A percentile compares a stretch with the other conserved stretches of the same genome.
phyloP scores from a whole-genome alignment of 495 filamentous ascomycete genomes.

The Durotheca rogersii region DNA sequence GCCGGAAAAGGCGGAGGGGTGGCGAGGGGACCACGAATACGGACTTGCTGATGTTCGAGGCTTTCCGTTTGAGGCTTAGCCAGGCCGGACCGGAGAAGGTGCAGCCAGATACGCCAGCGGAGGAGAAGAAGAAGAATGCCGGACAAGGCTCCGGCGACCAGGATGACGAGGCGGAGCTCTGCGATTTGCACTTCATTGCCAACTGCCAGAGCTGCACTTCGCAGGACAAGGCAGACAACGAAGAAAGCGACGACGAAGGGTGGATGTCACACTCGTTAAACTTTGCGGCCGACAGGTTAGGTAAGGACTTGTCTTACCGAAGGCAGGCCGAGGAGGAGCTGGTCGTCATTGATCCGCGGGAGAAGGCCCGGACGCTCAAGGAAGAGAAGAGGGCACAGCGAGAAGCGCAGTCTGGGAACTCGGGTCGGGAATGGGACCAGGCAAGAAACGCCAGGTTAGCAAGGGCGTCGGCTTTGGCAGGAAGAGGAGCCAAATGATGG shows the following conservation, averaged over 20 bases:
- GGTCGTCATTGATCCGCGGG: slow-evolving; percentile 91
- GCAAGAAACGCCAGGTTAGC: slow-evolving; percentile 50
- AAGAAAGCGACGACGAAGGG: slow-evolving; percentile 63
- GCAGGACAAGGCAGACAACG: slow-evolving; percentile 65
- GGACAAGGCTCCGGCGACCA: slow-evolving; percentile 40
- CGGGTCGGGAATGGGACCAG: slow-evolving; percentile 57
- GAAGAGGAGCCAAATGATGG: slow-evolving; percentile 46
- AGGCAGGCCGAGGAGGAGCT: slow-evolving; percentile 84
- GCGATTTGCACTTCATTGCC: slow-evolving; percentile 89
- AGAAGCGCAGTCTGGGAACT: slow-evolving; percentile 49
- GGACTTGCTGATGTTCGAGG: slow-evolving; percentile 68
- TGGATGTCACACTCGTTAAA: slow-evolving; percentile 73
- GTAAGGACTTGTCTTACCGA: slow-evolving; percentile 90
- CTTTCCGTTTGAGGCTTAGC: slow-evolving; percentile 78
- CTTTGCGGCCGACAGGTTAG: slow-evolving; percentile 85
- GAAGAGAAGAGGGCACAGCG: slow-evolving; percentile 59
- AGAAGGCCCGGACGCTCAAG: slow-evolving; percentile 73
- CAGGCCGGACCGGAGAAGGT: slow-evolving; percentile 53
- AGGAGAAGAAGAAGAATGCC: slow-evolving; percentile 37
- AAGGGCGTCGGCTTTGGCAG: slow-evolving; percentile 43
- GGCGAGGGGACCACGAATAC: slow-evolving; percentile 41
- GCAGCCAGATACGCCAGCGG: slow-evolving; percentile 27
- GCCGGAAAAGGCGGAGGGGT: slow-evolving; percentile 72
- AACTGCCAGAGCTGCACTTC: slow-evolving; percentile 86
- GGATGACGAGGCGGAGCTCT: slow-evolving; percentile 70